Percentiles rank a stretch among this genome's conserved stretches.
phyloP scores from a whole-genome alignment of 345 rosid genomes.

The Aquilaria sinensis region DNA sequence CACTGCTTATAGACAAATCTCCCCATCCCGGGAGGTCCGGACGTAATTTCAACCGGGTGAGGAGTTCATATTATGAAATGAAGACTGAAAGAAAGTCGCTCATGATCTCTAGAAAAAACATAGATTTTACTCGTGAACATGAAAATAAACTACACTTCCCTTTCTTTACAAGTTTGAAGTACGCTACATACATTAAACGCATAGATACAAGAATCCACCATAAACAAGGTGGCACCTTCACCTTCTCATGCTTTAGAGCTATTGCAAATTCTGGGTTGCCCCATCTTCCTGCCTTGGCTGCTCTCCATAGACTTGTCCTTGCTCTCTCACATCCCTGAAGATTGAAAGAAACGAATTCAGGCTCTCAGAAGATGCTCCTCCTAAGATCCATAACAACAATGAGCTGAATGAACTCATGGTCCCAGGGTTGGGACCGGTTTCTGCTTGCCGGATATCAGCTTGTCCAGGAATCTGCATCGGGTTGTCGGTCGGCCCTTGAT shows the following conservation, averaged over 20 bases:
- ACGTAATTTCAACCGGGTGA: no score
- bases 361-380: slow-evolving; percentile 93
- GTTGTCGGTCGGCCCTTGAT: slow-evolving; percentile 24
- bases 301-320: slow-evolving; percentile 50
- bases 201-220: not conserved
- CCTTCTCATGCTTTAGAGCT: not conserved
- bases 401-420: slow-evolving; percentile 83
- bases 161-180: not conserved
- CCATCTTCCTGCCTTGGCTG: slow-evolving; percentile 24
- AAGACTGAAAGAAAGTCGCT: no score
- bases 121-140: no score
- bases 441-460: slow-evolving; percentile 40
- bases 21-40: no score
- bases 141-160: not conserved
- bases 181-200: not conserved
- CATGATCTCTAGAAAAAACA: no score
- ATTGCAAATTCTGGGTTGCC: slow-evolving; percentile 20
- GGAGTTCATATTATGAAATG: no score
- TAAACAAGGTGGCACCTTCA: not conserved
- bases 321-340: slow-evolving; percentile 90
- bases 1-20: no score
- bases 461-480: slow-evolving; percentile 37
- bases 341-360: slow-evolving; percentile 78
- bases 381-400: slow-evolving; percentile 81
- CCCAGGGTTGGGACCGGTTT: slow-evolving; percentile 48